Conservation (phyloP, 2,329 filamentous ascomycete species). For the Didymella pinodella region DNA sequence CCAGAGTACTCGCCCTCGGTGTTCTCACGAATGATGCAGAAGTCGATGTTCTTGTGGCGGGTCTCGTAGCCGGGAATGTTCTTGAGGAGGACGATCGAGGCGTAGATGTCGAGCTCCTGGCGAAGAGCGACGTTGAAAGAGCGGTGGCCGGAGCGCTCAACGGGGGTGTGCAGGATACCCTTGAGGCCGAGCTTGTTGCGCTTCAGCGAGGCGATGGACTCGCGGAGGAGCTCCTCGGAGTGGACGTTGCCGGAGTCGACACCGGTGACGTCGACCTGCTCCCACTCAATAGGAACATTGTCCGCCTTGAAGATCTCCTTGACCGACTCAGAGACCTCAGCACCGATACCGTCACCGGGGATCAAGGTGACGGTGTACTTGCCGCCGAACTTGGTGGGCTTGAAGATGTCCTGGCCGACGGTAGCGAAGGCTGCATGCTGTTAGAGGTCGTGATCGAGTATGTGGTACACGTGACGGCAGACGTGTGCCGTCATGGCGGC, state of each 20-base stretch:
- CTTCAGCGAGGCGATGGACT: constrained; percentile 93
- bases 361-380: constrained; percentile 99
- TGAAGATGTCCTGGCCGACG: constrained; percentile 94
- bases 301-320: constrained; percentile 99
- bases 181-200: constrained; percentile 99
- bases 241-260: constrained; percentile 84
- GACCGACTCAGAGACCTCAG: constrained; percentile 96
- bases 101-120: constrained; percentile 99
- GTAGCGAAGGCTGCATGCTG: constrained; percentile 59
- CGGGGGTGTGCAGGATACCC: constrained; percentile 97
- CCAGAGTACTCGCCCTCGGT: constrained; percentile 99
- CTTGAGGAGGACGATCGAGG: constrained; percentile 97
- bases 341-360: constrained; percentile 97
- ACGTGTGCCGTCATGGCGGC: constrained; percentile 1
- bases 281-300: constrained; percentile 98
- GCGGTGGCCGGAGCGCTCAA: constrained; percentile 96
- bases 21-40: constrained; percentile 99
- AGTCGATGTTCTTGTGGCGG: constrained; percentile 94
- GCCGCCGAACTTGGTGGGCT: constrained; percentile 97
- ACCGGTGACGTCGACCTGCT: constrained; percentile 95
- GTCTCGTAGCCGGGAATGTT: constrained; percentile 99
- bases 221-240: constrained; percentile 93
- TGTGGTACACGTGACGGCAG: constrained; percentile 13
- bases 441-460: constrained; percentile 22
- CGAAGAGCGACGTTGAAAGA: constrained; percentile 99